Base-by-base conservation (phyloP, 75 land plant species). In the Cupressus sempervirens region DNA sequence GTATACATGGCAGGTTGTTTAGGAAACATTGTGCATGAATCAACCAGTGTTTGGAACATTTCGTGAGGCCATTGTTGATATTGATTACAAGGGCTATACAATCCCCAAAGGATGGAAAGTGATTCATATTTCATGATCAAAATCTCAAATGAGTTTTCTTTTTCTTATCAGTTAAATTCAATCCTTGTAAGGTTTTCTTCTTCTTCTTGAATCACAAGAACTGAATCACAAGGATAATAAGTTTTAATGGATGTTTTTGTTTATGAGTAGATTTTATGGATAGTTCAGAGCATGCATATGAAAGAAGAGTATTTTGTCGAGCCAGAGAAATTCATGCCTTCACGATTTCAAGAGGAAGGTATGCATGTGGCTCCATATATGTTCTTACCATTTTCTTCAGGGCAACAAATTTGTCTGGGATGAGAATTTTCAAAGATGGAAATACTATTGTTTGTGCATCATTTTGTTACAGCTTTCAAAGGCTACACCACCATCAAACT, bases 41-140 rank as follows among this genome's bases (percentile, higher is more conserved):
- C 93, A 92, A 80, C 87, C 90, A 23, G 76, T 76, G 9, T 40
- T 81, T 26, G 92, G 87, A 8, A 35, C 54, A 34, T 88, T 88
- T 40, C 83, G 89, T 36, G 53, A 52, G 80, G 92, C 84, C 15
- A 34, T 84, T 3, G 58, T 34, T 15, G 93, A 92, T 74, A 67
- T 85, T 34, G 86, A 73, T 26, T 90, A 86, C 81, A 84, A 73
- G 20, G 93, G 90, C 11, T 92, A 73, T 83, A 87, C 83, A 30
- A 90, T 92, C 20, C 93, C 92, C 12, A 90, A 92, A 83, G 92
- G 92, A 73, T 92, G 92, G 92, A 88, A 87, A 82, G 93, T 88
- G 82, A 50, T n/a, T n/a, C n/a, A n/a, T n/a, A n/a, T n/a, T n/a
- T n/a, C n/a, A n/a, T 40, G 40, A 38, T 38, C 40, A 38, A 38